Evolutionary conservation across 139 green algal genomes (phyloP), one percentile per base, ranked within the genome.

Genomic region (Zygnema circumcarinatum): DNA sequence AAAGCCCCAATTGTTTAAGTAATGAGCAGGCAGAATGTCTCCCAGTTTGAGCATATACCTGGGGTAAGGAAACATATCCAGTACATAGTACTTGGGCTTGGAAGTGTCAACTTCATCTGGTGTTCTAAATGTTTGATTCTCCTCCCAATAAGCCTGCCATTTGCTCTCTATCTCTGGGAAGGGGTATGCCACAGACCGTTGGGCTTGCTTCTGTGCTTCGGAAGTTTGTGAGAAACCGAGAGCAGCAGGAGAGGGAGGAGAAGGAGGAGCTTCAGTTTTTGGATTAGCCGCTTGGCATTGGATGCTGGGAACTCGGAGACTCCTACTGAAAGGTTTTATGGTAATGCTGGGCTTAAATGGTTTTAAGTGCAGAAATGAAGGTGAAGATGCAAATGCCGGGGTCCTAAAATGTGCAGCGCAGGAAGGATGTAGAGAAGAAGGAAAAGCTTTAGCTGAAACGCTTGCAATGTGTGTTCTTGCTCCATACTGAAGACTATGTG

Each of bases 51-150:
- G n/a, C n/a, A n/a, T n/a, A n/a, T 31, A 98, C 95, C 94, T 98
- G 11, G 97, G 97, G 90, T 99, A 99, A 0, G 97, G 97, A 86
- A 99, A 99, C 97, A 99, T 99, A 92, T 99, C 97, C 72, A 99
- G 92, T 0, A 96, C 96, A 69, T 99, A 99, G 89, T 95, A 98
- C 89, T 99, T 99, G 38, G 97, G 96, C 88, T 98, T 98, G 79
- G 56, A 94, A 21, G 92, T 98, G 94, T 99, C 97, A 53, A 98
- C 90, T 16, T 97, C 83, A 3, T 95, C 89, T 0, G 96, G 96
- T 0, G 96, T 99, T 2, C 93, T 88, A 92, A 99, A 99, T 0
- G 96, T 99, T 81, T 97, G 92, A 67, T 98, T 83, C 73, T 95
- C 83, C 67, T 93, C 92, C 97, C 97, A 99, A 88, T 96, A 94